Base-by-base conservation (phyloP, 2,329 filamentous ascomycete genomes). In the Nemania serpens region DNA sequence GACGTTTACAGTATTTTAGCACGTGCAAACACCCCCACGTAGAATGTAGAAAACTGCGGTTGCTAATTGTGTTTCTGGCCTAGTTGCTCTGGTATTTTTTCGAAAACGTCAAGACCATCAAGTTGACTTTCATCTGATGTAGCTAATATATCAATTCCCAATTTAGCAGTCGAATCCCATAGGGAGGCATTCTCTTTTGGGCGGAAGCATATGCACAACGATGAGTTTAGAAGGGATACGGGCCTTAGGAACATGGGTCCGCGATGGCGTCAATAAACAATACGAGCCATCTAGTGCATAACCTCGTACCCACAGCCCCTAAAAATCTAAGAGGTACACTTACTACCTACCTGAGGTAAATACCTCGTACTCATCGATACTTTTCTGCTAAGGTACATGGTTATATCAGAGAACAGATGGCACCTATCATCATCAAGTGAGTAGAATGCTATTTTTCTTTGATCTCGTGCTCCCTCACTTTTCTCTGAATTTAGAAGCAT, bases 231-330 rank as follows among this genome's bases (percentile, higher is more conserved):
- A 42, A 53, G 17, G 47, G 54, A 58, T 61, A 63, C 58, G 55
- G 58, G 55, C 48, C 51, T 58, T 41, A 29, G 54, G 51, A 56
- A 55, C 58, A 52, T 58, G 58, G 50, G 42, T 55, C 36, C 17
- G 55, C 41, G 39, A 55, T 59, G 51, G 61, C 58, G 61, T 61
- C 54, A 59, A 64, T 55, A 37, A 48, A 50, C 18, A 56, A 58
- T 58, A 61, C 58, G 58, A 61, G 48, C 48, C 15, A 46, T 46
- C 15, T 29, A 15, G n/a, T 37, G 22, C 7, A 29, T n/a, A n/a
- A n/a, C n/a, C n/a, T n/a, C n/a, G 25, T 18, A 18, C 9, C 15
- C 10, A 39, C 11, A 5, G n/a, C 13, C 6, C 42, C n/a, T n/a
- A n/a, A n/a, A n/a, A n/a, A n/a, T n/a, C n/a, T n/a, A n/a, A n/a